phyloP scores from a whole-genome alignment of 257 asterid genomes.

The Solanum sitiens region DNA sequence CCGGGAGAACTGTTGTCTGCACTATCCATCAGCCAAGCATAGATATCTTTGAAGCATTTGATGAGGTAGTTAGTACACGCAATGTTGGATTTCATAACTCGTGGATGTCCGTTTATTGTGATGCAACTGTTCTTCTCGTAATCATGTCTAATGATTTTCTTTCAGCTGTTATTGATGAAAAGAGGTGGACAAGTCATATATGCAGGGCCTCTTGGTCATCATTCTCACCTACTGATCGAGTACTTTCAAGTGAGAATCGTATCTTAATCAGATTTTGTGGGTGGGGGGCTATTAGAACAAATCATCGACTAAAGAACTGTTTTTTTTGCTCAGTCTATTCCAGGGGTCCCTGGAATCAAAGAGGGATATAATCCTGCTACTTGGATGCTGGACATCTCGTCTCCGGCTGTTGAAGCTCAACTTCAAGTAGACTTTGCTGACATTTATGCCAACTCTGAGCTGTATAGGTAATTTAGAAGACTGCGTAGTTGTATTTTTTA shows the following conservation, averaged over 20 bases:
- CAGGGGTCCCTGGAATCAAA: conserved; percentile 65
- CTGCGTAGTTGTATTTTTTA: background rate
- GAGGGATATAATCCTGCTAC: conserved; percentile 86
- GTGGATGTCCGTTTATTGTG: background rate
- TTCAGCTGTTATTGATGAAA: conserved; percentile 75
- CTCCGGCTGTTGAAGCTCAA: conserved; percentile 64
- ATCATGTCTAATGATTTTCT: background rate
- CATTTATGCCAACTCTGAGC: conserved; percentile 53
- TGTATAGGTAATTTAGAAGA: conserved; percentile 39
- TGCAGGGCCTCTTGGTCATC: conserved; percentile 78
- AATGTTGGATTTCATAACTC: background rate
- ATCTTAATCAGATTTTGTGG: background rate
- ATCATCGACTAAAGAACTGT: background rate
- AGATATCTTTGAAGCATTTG: conserved; percentile 82
- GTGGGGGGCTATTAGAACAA: background rate
- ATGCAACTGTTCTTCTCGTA: background rate
- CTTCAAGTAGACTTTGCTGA: conserved; percentile 64
- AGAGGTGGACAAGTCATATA: conserved; percentile 84
- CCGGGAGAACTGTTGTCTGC: conserved; percentile 84
- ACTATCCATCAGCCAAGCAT: conserved; percentile 92
- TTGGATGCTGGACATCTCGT: conserved; percentile 79
- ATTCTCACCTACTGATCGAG: conserved; percentile 44
- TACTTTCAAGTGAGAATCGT: conserved; percentile 58
- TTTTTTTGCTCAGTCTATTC: conserved; percentile 36
- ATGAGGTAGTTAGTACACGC: conserved; percentile 40